These are phyloP conservation scores for Rubia peregrina DNA, from an alignment of 305 asterid species.

Conservation along the genomic window DNA sequence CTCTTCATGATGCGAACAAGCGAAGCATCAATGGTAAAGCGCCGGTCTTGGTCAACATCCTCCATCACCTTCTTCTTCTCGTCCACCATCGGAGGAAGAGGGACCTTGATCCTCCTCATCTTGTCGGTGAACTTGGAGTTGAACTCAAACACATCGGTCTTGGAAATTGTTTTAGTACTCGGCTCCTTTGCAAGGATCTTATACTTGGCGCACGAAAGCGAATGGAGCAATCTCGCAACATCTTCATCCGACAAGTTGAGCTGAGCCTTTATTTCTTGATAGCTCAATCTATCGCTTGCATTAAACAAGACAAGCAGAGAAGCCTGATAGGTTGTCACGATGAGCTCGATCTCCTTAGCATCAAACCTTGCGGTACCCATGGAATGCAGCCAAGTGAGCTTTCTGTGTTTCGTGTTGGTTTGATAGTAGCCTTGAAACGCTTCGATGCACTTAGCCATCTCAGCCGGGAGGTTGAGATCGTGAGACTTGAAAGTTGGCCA, in stretches of 20 bases:
- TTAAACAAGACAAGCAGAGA: slow-evolving; percentile 80
- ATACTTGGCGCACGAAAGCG: slow-evolving; percentile 87
- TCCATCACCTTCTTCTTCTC: slow-evolving; percentile 86
- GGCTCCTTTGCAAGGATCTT: slow-evolving; percentile 87
- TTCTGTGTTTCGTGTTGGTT: slow-evolving; percentile 89
- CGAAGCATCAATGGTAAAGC: neutral
- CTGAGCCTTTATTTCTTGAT: slow-evolving; percentile 79
- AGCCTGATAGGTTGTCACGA: slow-evolving; percentile 91
- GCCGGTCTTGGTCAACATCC: neutral
- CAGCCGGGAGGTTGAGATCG: slow-evolving; percentile 88
- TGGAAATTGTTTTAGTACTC: slow-evolving; percentile 66
- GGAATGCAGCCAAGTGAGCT: slow-evolving; percentile 84
- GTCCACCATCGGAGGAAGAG: slow-evolving; percentile 73
- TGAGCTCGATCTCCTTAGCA: slow-evolving; percentile 65
- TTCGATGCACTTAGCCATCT: slow-evolving; percentile 95
- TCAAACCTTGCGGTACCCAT: slow-evolving; percentile 88
- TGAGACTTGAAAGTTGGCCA: slow-evolving; percentile 97
- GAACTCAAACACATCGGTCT: slow-evolving; percentile 72
- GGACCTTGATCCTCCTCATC: slow-evolving; percentile 79
- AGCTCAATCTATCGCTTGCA: slow-evolving; percentile 70
- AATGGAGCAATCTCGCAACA: slow-evolving; percentile 80
- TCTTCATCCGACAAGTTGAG: slow-evolving; percentile 68
- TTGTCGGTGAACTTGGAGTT: slow-evolving; percentile 82
- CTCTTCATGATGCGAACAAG: neutral
- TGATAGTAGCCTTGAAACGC: slow-evolving; percentile 87